A percentile compares a stretch with the other conserved stretches of the same genome.
phyloP scores from a whole-genome alignment of 768 basidiomycete genomes.

The Cubamyces lactineus region DNA sequence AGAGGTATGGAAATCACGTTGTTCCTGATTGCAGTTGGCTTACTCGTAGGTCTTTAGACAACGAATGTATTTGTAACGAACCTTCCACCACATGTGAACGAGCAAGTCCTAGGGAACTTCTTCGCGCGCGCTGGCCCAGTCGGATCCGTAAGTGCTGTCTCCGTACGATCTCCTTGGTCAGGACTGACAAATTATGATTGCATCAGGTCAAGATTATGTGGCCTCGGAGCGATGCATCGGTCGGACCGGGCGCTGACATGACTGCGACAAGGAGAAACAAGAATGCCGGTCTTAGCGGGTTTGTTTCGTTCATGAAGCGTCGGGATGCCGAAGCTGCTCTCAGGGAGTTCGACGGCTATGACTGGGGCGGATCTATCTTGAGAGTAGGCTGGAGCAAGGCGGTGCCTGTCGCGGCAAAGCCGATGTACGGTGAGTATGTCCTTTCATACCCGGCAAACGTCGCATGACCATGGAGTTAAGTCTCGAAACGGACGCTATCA shows the following conservation, averaged over 20 bases:
- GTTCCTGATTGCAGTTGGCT: not conserved
- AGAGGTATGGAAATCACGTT: constrained; percentile 52
- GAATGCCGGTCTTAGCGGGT: constrained; percentile 85
- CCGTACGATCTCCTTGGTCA: not conserved
- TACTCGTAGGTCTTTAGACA: constrained; percentile 54
- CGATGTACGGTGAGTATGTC: constrained; percentile 70
- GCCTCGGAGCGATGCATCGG: constrained; percentile 81
- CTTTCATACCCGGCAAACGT: not conserved
- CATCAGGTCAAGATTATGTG: constrained; percentile 94
- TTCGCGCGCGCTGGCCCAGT: constrained; percentile 94
- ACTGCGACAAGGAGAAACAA: constrained; percentile 70
- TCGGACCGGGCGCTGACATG: constrained; percentile 77
- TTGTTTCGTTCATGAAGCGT: constrained; percentile 95
- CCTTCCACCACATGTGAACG: constrained; percentile 84
- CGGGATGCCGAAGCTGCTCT: constrained; percentile 89
- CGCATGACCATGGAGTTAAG: constrained; percentile 2
- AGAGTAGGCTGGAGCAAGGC: constrained; percentile 98
- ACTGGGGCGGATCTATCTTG: constrained; percentile 90
- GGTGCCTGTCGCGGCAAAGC: constrained; percentile 78
- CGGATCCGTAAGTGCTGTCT: constrained; percentile 66
- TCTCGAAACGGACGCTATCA: constrained; percentile 16
- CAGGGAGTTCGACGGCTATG: constrained; percentile 88
- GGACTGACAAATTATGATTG: constrained; percentile 7
- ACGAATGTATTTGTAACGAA: constrained; percentile 97
- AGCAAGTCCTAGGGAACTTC: constrained; percentile 82